Evolutionary conservation across 1,139 yeast species (phyloP), one percentile per base, ranked within the genome.

Genomic region (Taphrina pruni): DNA sequence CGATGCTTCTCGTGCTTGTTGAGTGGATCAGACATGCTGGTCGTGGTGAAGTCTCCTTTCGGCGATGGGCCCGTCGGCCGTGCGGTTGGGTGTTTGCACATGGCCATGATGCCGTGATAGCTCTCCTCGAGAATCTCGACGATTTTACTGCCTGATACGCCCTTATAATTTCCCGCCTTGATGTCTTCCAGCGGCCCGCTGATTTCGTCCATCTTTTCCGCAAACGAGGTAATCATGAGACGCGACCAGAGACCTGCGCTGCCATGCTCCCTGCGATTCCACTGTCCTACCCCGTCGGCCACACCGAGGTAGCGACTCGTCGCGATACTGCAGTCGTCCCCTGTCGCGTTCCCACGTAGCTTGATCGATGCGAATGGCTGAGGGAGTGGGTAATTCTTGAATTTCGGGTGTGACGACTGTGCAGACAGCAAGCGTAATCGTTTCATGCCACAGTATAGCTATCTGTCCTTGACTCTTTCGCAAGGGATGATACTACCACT

Each of bases 241-340:
- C 72, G 69, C 32, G 72, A 68, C 72, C 72, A 71, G 17, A 71
- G 45, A 4, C 72, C 72, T 5, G 72, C 72, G 41, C 48, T 43
- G n/a, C 72, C 72, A 54, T 70, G 70, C 39, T 57, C 56, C 41
- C 71, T 61, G 14, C 70, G 54, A 43, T 71, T 71, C 72, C 72
- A 71, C 32, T 71, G 71, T 6, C 72, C 72, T 1, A 71, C 72
- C 6, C 72, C 72, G 21, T 71, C 72, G 32, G 72, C 72, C 35
- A 71, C 72, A 14, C 61, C 67, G 8, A 64, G 17, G 32, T 54
- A 64, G 39, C 52, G 67, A 21, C 61, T 54, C 48, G 61, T 50
- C 2, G 67, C 67, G 20, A 64, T 35, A 38, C 61, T 54, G 43
- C 67, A 64, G 17, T 64, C 67, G 21, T 64, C 67, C 14, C 67